Conservation (phyloP, 768 basidiomycete species). For the Mycena galericulata region DNA sequence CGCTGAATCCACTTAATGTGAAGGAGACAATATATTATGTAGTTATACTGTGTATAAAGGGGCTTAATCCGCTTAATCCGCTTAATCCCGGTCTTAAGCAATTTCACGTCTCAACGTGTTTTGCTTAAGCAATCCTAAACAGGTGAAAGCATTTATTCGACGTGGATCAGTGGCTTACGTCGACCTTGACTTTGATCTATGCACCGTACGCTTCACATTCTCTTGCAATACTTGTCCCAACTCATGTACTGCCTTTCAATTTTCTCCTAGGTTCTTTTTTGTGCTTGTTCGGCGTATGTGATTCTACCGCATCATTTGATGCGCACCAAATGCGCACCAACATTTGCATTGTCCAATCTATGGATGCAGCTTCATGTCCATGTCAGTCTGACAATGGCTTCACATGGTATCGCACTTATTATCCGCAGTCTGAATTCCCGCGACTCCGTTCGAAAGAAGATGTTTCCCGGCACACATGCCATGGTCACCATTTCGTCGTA, state of each 20-base stretch:
- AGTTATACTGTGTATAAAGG: too few relatives aligned
- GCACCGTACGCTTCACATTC: not conserved
- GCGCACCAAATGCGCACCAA: too few relatives aligned
- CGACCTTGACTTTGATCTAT: not conserved
- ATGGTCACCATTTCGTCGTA: not conserved
- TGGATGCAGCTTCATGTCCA: constrained; percentile 5
- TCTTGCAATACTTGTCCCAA: too few relatives aligned
- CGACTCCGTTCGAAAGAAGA: not conserved
- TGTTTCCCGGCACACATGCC: not conserved
- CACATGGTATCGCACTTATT: not conserved
- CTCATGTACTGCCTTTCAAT: not conserved
- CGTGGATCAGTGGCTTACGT: too few relatives aligned
- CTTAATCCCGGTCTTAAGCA: too few relatives aligned
- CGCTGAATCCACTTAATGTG: too few relatives aligned
- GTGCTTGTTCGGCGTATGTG: not conserved
- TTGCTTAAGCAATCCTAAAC: too few relatives aligned
- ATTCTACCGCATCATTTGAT: not conserved
- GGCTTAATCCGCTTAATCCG: too few relatives aligned
- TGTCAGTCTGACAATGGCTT: not conserved
- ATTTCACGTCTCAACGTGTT: too few relatives aligned
- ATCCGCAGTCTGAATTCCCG: not conserved
- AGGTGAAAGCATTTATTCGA: too few relatives aligned
- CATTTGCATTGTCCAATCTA: not conserved
- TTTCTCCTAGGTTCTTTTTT: constrained; percentile 1
- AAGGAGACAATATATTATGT: too few relatives aligned